Conservation (phyloP, 768 basidiomycete genomes). For the Glaciozyma antarctica region DNA sequence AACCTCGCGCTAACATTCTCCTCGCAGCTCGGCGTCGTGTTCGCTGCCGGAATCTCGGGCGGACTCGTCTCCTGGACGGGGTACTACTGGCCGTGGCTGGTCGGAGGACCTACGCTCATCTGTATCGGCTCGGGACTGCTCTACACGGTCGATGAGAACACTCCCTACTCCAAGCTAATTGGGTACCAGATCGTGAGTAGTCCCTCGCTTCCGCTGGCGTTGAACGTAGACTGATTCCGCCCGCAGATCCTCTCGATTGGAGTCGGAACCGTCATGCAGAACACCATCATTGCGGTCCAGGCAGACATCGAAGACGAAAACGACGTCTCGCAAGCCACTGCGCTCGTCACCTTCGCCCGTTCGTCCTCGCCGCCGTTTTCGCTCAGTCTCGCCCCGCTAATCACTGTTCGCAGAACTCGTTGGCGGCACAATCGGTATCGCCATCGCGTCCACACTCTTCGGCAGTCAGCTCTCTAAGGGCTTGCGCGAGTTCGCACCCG, state of each 20-base stretch:
- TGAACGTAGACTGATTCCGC: neutral
- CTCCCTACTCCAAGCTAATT: slow-evolving; percentile 35
- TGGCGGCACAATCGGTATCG: slow-evolving; percentile 25
- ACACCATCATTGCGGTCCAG: slow-evolving; percentile 42
- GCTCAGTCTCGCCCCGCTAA: neutral
- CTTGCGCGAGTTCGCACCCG: slow-evolving; percentile 18
- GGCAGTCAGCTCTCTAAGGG: slow-evolving; percentile 32
- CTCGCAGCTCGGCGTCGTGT: slow-evolving; percentile 36
- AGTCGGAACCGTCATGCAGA: slow-evolving; percentile 40
- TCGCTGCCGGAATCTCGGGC: slow-evolving; percentile 35
- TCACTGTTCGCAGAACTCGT: too few species aligned
- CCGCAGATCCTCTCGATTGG: slow-evolving; percentile 40
- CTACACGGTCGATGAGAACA: slow-evolving; percentile 37
- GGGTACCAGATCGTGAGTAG: slow-evolving; percentile 39
- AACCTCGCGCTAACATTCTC: neutral
- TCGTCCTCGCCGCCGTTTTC: neutral
- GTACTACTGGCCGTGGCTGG: slow-evolving; percentile 38
- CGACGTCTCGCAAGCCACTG: slow-evolving; percentile 40
- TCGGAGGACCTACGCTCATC: slow-evolving; percentile 37
- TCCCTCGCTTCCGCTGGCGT: neutral
- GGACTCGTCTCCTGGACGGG: slow-evolving; percentile 37
- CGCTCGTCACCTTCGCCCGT: slow-evolving; percentile 39
- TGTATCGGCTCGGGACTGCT: slow-evolving; percentile 39
- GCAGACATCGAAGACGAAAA: slow-evolving; percentile 39
- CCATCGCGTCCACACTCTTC: slow-evolving; percentile 18